Base-by-base conservation (phyloP, 2,329 filamentous ascomycete genomes). In the Botrytis aclada region DNA sequence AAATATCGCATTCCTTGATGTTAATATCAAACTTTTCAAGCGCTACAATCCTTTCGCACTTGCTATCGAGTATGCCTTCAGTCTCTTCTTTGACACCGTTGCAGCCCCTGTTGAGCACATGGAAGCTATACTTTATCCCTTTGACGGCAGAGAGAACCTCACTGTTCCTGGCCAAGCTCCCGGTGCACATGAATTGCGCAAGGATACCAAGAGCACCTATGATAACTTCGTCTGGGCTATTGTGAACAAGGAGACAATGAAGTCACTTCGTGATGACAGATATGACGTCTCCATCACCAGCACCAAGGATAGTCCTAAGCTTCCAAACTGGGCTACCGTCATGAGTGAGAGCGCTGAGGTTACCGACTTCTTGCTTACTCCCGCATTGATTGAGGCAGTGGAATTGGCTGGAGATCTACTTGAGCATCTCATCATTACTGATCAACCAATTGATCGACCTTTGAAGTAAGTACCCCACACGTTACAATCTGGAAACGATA, bases 291-390 rank as follows among this genome's bases (percentile, higher is more conserved):
- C 93, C 70, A 88, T 99, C 77, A 98, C 96, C 60, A 90, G 90
- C 76, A 98, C 95, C 81, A 97, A 97, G 87, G 96, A 99, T 80
- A 89, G 95, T 83, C 81, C 92, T 72, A 98, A 97, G 86, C 89
- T 99, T 47, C 95, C 96, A 47, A 84, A 87, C 76, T 99, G 95
- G 95, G 86, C 92, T 72, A 97, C 94, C 20, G 89, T 98, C 80
- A 98, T 99, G 96, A 97, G 90, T 80, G 96, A 99, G 86, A 97
- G 91, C 83, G 94, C 95, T 73, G 96, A 98, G 84, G 91, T 99
- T 78, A 98, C 95, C 20, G 93, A 98, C 63, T 86, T 89, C 10
- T 85, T 99, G 77, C 88, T 99, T 69, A 97, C 94, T 6, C 88
- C 92, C n/a, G 95, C 98, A 79, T 87, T 99, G 54, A 88, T 94